Evolutionary conservation across 164 flowering plant genomes (phyloP).

Genomic region (Liriodendron chinense): DNA sequence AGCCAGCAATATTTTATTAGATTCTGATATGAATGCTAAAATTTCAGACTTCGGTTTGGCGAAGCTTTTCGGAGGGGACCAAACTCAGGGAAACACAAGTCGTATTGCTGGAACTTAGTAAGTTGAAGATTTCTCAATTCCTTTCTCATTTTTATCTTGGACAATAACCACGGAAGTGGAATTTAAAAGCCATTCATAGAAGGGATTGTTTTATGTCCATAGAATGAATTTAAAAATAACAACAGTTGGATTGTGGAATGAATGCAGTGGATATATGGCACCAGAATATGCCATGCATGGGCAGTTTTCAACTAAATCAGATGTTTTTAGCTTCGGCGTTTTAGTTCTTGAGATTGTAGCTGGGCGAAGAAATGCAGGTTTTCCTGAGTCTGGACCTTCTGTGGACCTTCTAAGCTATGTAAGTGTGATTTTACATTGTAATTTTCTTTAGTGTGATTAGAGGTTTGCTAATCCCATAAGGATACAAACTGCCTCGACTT

Average conservation of each 20-base stretch:
- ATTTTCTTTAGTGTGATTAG: neutral
- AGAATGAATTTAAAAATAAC: neutral
- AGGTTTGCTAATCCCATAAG: too few species aligned
- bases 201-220: too few species aligned
- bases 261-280: slow-evolving; percentile 47
- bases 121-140: slow-evolving; percentile 8
- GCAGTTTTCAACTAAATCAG: slow-evolving; percentile 37
- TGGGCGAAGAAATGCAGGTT: slow-evolving; percentile 23
- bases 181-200: neutral
- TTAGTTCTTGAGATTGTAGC: slow-evolving; percentile 38
- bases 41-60: slow-evolving; percentile 52
- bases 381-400: slow-evolving; percentile 7
- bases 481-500: neutral
- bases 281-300: slow-evolving; percentile 47
- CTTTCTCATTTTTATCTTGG: neutral
- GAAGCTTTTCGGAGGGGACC: slow-evolving; percentile 28
- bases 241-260: neutral
- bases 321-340: slow-evolving; percentile 49
- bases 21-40: slow-evolving; percentile 40
- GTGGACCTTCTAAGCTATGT: slow-evolving; percentile 27
- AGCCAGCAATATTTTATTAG: slow-evolving; percentile 49
- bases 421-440: slow-evolving; percentile 2
- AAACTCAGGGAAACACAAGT: slow-evolving; percentile 25
- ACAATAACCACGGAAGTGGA: neutral
- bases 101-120: slow-evolving; percentile 40